These are phyloP conservation scores for Trichomonas gallinae DNA, from an alignment of 208 protist genomes.

Conservation along the genomic window DNA sequence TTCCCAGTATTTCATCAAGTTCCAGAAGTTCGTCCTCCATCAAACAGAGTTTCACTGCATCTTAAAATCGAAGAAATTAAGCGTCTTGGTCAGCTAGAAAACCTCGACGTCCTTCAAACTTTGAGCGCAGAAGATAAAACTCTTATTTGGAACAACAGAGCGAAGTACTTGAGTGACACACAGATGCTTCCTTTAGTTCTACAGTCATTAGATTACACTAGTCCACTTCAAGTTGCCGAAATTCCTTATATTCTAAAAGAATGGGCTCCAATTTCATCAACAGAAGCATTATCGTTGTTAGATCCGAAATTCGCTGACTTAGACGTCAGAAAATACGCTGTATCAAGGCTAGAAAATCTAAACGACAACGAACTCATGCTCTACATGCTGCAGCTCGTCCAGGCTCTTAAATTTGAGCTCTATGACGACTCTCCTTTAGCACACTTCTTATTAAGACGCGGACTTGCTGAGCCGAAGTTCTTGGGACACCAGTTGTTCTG, in stretches of 20 bases:
- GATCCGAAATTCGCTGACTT: slow-evolving; percentile 55
- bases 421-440: slow-evolving; percentile 53
- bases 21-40: no score
- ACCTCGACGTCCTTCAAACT: background rate
- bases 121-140: background rate
- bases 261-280: background rate
- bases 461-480: slow-evolving; percentile 52
- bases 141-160: background rate
- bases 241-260: background rate
- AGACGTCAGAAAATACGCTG: slow-evolving; percentile 48
- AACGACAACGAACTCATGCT: slow-evolving; percentile 30
- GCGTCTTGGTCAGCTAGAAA: background rate
- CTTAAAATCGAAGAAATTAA: background rate
- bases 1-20: background rate
- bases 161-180: no score
- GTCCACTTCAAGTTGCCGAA: background rate
- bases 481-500: slow-evolving; percentile 59
- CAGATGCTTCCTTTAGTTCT: background rate
- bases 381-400: slow-evolving; percentile 39
- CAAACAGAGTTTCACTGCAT: no score
- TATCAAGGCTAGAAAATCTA: slow-evolving; percentile 32
- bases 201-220: background rate
- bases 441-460: slow-evolving; percentile 53
- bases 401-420: slow-evolving; percentile 61
- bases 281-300: slow-evolving; percentile 51